phyloP scores from a whole-genome alignment of 163 green algal genomes.

The Scenedesmus sp. region DNA sequence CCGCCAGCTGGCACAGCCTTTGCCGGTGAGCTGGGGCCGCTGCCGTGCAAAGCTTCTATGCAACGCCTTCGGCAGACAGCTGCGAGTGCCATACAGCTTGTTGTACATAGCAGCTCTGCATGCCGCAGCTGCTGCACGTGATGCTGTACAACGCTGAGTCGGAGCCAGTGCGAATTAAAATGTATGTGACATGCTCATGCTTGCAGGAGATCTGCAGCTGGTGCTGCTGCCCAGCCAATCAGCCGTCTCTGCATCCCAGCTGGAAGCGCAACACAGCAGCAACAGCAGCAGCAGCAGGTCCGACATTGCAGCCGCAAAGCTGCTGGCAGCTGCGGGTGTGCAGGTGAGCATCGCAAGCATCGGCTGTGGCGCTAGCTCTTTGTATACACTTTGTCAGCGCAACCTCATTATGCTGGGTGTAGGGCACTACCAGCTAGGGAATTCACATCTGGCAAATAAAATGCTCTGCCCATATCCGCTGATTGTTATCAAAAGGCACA shows the following conservation, averaged over 20 bases:
- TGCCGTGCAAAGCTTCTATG: background rate
- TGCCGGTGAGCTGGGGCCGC: background rate
- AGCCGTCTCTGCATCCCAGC: background rate
- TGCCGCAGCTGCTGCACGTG: background rate
- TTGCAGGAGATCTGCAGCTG: background rate
- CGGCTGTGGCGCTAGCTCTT: background rate
- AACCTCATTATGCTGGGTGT: background rate
- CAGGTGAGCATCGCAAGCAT: background rate
- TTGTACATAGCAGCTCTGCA: too few species aligned
- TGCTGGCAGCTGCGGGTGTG: background rate
- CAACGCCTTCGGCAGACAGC: background rate
- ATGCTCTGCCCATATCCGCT: background rate
- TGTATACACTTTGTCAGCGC: background rate
- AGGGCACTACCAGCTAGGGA: background rate
- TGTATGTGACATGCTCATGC: background rate
- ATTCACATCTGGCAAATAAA: too few species aligned
- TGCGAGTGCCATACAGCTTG: too few species aligned
- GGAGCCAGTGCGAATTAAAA: background rate
- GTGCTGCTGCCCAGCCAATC: background rate
- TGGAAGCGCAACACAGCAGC: background rate
- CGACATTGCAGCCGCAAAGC: background rate
- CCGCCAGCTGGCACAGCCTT: background rate
- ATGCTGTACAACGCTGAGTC: background rate
- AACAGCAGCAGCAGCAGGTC: conserved; percentile 10
- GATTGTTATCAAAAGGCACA: too few species aligned